Evolutionary conservation across 2,329 filamentous ascomycete genomes (phyloP), one percentile per base, ranked within the genome.

Genomic region (Chaetomium strumarium): DNA sequence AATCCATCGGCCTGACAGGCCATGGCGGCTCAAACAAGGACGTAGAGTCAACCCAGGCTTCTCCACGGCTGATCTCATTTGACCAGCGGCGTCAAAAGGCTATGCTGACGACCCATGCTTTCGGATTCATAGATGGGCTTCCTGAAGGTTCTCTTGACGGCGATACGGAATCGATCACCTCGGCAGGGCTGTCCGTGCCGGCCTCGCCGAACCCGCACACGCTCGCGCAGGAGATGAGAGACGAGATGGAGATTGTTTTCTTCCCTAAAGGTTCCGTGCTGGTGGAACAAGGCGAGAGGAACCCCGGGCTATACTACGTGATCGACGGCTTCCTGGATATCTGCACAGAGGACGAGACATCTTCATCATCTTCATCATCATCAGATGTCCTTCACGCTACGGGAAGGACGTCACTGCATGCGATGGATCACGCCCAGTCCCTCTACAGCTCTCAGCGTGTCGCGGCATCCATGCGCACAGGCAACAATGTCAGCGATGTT

Each of bases 281-380:
- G 14, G 91, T 99, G 0, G 93, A 99, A 64, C 91, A 97, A 71
- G 92, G 93, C 10, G 93, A 99, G 67, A 81, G 93, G n/a, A 96
- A 95, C 61, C 93, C 93, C 0, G 93, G 93, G 0, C 69, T 99
- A 0, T 99, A 99, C 71, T 99, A 99, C 69, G 92, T 99, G 3
- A 87, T 99, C 46, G 93, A 99, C 67, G 93, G 93, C 0, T 99
- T 99, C 63, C 73, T 99, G 34, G 93, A 99, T 63, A 91, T 97
- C 40, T 90, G 90, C 56, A 85, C 95, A n/a, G 84, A 88, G 1
- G 74, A 81, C 0, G 81, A 85, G 38, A 83, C 86, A n/a, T 61
- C 68, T 0, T 64, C 69, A 0, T 65, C 65, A 12, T 61, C 68
- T 0, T 64, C 69, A 0, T 61, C 68, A 0, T 64, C 69, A 0